A percentile compares a stretch with the other conserved stretches of the same genome.
Conservation (phyloP, 2,329 filamentous ascomycete species). For the Scedosporium aurantiacum region DNA sequence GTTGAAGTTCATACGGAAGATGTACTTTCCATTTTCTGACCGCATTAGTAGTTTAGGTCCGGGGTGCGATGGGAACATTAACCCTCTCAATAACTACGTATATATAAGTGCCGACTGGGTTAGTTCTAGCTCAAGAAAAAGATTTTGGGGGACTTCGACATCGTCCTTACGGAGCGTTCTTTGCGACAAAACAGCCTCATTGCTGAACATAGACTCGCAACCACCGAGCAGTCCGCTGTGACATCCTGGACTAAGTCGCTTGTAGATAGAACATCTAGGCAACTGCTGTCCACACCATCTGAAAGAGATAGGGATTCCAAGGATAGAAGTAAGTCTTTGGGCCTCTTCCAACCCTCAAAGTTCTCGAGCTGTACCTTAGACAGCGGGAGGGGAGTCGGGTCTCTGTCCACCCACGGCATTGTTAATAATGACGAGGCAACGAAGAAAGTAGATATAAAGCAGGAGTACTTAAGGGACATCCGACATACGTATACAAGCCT, state of each 20-base stretch:
- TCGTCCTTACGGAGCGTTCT: constrained; percentile 47
- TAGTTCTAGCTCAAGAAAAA: no score
- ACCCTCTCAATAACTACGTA: constrained; percentile 27
- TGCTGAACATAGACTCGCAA: constrained; percentile 83
- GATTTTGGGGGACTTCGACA: no score
- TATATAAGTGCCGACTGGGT: neutral
- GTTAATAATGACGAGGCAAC: constrained; percentile 12
- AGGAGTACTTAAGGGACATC: neutral
- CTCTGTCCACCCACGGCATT: constrained; percentile 35
- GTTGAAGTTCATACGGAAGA: constrained; percentile 91
- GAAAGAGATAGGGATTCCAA: constrained; percentile 21
- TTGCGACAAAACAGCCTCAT: constrained; percentile 60
- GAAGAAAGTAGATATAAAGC: neutral
- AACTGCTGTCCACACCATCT: constrained; percentile 49
- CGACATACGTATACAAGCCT: constrained; percentile 50
- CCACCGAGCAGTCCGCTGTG: constrained; percentile 92
- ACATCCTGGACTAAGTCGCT: constrained; percentile 91
- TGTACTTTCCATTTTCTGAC: constrained; percentile 77
- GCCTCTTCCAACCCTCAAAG: constrained; percentile 78
- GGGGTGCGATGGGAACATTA: constrained; percentile 66
- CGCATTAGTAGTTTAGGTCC: constrained; percentile 43
- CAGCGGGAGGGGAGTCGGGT: constrained; percentile 57
- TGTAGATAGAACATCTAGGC: constrained; percentile 29
- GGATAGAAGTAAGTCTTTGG: constrained; percentile 51
- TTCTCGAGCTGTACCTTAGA: constrained; percentile 63